A percentile compares a stretch with the other conserved stretches of the same genome.
Evolutionary conservation across 306 rosid species (phyloP).

Genomic region (Ammopiptanthus mongolicus): DNA sequence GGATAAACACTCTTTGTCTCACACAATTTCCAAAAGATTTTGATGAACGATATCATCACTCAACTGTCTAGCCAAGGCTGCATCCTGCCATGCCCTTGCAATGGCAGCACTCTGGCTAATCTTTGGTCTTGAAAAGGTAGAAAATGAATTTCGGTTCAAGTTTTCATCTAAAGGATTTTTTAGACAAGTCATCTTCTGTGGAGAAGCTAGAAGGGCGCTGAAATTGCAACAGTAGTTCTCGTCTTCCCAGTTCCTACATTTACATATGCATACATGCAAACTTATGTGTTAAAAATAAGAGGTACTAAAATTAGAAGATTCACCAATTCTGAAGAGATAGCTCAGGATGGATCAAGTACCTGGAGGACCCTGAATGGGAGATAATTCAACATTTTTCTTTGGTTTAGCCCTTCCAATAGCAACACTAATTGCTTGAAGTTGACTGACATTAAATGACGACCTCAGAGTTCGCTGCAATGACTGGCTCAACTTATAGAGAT

Average conservation of each 20-base stretch:
- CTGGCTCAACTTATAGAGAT: slow-evolving; percentile 67
- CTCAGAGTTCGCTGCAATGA: slow-evolving; percentile 65
- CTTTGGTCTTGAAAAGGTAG: slow-evolving; percentile 35
- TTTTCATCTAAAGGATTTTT: slow-evolving; percentile 29
- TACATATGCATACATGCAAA: slow-evolving; percentile 27
- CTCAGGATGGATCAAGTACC: slow-evolving; percentile 45
- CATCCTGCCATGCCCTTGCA: slow-evolving; percentile 99
- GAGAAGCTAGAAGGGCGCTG: slow-evolving; percentile 73
- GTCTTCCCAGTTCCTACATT: slow-evolving; percentile 95
- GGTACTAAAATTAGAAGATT: slow-evolving; percentile 11
- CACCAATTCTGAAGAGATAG: slow-evolving; percentile 1
- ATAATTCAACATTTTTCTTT: slow-evolving; percentile 54
- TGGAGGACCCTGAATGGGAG: slow-evolving; percentile 99
- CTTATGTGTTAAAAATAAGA: not conserved
- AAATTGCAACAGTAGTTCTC: slow-evolving; percentile 83
- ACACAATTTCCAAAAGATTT: slow-evolving; percentile 43
- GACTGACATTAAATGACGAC: slow-evolving; percentile 77
- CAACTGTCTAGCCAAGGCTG: slow-evolving; percentile 84
- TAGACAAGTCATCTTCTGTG: slow-evolving; percentile 33
- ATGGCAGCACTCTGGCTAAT: slow-evolving; percentile 60
- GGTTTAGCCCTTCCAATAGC: slow-evolving; percentile 45
- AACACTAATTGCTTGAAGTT: slow-evolving; percentile 79
- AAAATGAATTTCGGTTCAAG: slow-evolving; percentile 34
- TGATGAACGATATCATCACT: slow-evolving; percentile 42
- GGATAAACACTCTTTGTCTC: slow-evolving; percentile 77